These are phyloP conservation scores for Mycocalia duriaeana DNA, from an alignment of 1,284 basidiomycete genomes.

Conservation along the genomic window DNA sequence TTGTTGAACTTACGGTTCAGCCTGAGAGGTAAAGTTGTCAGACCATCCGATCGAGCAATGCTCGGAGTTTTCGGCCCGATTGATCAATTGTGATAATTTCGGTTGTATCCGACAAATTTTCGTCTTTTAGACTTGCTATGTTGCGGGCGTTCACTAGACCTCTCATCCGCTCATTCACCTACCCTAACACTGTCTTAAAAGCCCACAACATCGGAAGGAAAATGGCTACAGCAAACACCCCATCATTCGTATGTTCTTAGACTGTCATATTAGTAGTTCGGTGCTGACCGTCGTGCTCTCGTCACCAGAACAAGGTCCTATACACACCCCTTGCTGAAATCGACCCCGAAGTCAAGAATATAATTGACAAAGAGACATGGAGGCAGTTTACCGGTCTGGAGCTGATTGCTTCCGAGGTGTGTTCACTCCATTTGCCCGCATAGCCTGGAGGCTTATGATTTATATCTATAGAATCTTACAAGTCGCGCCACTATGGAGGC, in stretches of 20 bases:
- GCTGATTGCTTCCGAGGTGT: conserved; percentile 89
- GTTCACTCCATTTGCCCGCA: conserved; percentile 10
- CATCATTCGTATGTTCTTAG: conserved; percentile 53
- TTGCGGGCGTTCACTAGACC: conserved; percentile 33
- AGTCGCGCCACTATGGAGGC: conserved; percentile 94
- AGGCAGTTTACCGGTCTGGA: conserved; percentile 97
- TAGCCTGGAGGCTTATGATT: background rate
- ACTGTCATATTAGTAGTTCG: background rate
- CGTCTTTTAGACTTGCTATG: conserved; percentile 21
- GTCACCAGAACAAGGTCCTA: conserved; percentile 82
- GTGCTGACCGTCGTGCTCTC: conserved; percentile 7
- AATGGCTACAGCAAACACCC: conserved; percentile 59
- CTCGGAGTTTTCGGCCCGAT: no score
- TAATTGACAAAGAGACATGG: conserved; percentile 99
- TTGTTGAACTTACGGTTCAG: no score
- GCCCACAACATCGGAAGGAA: no score
- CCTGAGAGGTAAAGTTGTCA: no score
- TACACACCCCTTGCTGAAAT: conserved; percentile 85
- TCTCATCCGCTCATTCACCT: conserved; percentile 26
- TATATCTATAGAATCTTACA: conserved; percentile 75
- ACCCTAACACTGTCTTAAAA: conserved; percentile 23
- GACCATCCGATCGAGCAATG: no score
- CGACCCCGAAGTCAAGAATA: conserved; percentile 93
- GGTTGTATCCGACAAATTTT: background rate
- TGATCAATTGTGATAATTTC: conserved; percentile 2